A percentile compares a stretch with the other conserved stretches of the same genome.
phyloP scores from a whole-genome alignment of 768 basidiomycete species.

The Hypsizygus marmoreus region DNA sequence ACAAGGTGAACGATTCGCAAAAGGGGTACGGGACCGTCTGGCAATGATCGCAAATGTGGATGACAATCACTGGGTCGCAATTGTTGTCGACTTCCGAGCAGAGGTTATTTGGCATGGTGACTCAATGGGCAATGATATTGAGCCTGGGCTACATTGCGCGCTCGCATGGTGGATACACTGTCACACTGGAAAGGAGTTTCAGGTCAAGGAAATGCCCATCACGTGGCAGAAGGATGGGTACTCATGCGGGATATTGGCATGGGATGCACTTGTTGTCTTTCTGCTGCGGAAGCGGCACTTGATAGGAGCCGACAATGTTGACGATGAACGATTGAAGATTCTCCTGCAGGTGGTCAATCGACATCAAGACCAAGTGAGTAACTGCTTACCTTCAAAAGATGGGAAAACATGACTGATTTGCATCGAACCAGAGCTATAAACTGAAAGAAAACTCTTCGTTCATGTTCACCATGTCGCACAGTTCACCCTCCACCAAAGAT shows the following conservation, averaged over 20 bases:
- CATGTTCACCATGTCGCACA: too few relatives aligned
- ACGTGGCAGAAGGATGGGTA: slow-evolving; percentile 15
- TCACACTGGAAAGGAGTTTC: slow-evolving; percentile 15
- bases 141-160: slow-evolving; percentile 1
- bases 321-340: slow-evolving; percentile 15
- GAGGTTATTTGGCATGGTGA: slow-evolving; percentile 16
- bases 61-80: slow-evolving; percentile 16
- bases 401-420: not conserved
- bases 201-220: slow-evolving; percentile 9
- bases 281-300: slow-evolving; percentile 1
- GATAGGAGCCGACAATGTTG: not conserved
- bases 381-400: not conserved
- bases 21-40: not conserved
- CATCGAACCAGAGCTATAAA: not conserved
- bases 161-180: slow-evolving; percentile 21
- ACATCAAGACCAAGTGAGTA: slow-evolving; percentile 5
- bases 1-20: slow-evolving; percentile 9
- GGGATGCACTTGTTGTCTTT: slow-evolving; percentile 16
- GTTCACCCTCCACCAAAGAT: too few relatives aligned
- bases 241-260: slow-evolving; percentile 23
- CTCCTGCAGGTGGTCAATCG: slow-evolving; percentile 10
- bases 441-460: not conserved
- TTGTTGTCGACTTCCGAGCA: slow-evolving; percentile 17
- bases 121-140: slow-evolving; percentile 13
- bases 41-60: slow-evolving; percentile 14